A percentile compares a stretch with the other conserved stretches of the same genome.
Conservation (phyloP, 768 basidiomycete species). For the Rhodotorula paludigena region DNA sequence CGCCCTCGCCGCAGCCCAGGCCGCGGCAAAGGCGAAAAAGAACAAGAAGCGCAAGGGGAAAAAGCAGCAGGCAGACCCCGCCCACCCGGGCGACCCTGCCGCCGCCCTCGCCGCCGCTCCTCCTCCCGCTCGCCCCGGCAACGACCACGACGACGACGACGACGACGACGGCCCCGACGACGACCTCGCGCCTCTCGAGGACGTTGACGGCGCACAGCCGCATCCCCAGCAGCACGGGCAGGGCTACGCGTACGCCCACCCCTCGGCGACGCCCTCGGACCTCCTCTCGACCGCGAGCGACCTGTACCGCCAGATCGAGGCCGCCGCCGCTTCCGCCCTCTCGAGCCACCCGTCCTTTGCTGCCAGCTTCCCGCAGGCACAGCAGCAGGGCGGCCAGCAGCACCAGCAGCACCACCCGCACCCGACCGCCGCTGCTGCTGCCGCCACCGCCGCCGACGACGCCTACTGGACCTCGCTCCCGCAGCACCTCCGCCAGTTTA, state of each 20-base stretch:
- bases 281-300: conserved; percentile 61
- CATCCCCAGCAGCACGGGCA: background rate
- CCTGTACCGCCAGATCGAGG: conserved; percentile 58
- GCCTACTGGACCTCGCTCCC: conserved; percentile 68
- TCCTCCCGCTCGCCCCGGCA: background rate
- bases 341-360: conserved; percentile 39
- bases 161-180: background rate
- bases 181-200: conserved; percentile 16
- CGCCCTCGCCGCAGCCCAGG: too few species aligned
- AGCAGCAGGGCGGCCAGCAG: background rate
- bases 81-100: background rate
- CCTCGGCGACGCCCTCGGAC: conserved; percentile 55
- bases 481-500: conserved; percentile 64
- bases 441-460: conserved; percentile 51
- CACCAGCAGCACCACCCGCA: background rate
- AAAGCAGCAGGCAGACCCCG: too few species aligned
- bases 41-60: conserved; percentile 30
- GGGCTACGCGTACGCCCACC: conserved; percentile 15
- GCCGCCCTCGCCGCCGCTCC: background rate
- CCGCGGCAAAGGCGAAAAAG: too few species aligned
- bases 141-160: conserved; percentile 6
- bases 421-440: background rate
- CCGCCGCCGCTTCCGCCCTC: conserved; percentile 48
- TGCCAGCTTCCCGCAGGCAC: conserved; percentile 31
- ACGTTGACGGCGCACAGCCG: conserved; percentile 17